phyloP scores from a whole-genome alignment of 805 yeast species.

The Teunomyces atbi region DNA sequence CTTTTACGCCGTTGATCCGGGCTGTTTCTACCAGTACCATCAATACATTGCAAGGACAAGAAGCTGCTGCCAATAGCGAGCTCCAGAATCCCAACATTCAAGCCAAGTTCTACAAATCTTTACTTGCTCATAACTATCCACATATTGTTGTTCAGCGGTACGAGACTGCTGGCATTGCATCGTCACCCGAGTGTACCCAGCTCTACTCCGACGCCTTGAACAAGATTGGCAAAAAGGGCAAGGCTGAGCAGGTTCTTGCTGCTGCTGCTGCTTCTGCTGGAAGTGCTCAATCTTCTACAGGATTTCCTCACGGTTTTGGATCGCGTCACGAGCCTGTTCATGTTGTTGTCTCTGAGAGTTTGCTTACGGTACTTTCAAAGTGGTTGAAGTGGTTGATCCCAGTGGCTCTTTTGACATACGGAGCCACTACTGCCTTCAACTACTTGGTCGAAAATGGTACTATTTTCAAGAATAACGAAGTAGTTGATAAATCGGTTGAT shows the following conservation, averaged over 20 bases:
- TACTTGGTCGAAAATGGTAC: conserved; percentile 81
- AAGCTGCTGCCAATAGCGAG: conserved; percentile 82
- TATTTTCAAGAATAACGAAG: conserved; percentile 70
- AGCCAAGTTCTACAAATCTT: conserved; percentile 75
- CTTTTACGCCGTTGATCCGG: conserved; percentile 2
- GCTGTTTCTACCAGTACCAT: conserved; percentile 27
- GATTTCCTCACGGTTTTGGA: conserved; percentile 46
- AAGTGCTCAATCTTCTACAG: neutral
- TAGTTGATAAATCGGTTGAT: conserved; percentile 76
- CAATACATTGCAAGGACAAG: conserved; percentile 46
- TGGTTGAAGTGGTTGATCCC: conserved; percentile 91
- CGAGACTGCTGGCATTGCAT: conserved; percentile 91
- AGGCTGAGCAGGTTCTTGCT: conserved; percentile 64
- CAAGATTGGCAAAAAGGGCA: conserved; percentile 71
- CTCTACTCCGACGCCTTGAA: conserved; percentile 79
- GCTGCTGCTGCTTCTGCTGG: conserved; percentile 6
- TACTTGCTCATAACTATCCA: conserved; percentile 84
- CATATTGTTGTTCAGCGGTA: conserved; percentile 92
- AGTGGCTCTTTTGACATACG: conserved; percentile 75
- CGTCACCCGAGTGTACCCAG: conserved; percentile 73
- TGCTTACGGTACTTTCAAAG: conserved; percentile 71
- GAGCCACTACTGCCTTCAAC: conserved; percentile 73
- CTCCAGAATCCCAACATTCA: conserved; percentile 68
- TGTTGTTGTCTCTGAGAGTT: conserved; percentile 87
- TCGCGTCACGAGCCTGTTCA: conserved; percentile 82